A percentile compares a stretch with the other conserved stretches of the same genome.
These are phyloP conservation scores for Blastocrithidia nonstop DNA, from an alignment of 208 protist species.

Conservation along the genomic window DNA sequence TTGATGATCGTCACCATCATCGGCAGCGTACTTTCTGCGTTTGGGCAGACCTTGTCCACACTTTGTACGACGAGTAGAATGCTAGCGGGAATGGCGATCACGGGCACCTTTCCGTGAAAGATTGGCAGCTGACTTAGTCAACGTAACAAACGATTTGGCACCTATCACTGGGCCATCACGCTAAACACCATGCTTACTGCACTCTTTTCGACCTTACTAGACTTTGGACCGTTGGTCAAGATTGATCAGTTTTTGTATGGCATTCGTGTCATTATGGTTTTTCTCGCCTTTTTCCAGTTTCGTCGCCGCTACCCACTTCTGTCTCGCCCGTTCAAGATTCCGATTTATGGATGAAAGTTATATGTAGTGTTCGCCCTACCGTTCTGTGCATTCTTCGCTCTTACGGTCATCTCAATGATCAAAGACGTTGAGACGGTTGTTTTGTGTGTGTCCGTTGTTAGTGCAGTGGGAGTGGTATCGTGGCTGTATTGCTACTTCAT, in stretches of 20 bases:
- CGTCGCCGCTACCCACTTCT: slow-evolving; percentile 45
- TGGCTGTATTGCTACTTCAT: slow-evolving; percentile 29
- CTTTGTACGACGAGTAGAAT: slow-evolving; percentile 57
- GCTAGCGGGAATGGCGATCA: slow-evolving; percentile 51
- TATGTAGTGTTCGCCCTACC: slow-evolving; percentile 24
- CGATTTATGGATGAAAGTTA: slow-evolving; percentile 21
- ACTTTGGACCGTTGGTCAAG: slow-evolving; percentile 52
- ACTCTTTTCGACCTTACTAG: slow-evolving; percentile 32
- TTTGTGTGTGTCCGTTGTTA: slow-evolving; percentile 20
- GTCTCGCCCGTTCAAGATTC: slow-evolving; percentile 37
- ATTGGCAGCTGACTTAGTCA: slow-evolving; percentile 28
- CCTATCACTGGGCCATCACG: slow-evolving; percentile 56
- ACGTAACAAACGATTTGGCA: slow-evolving; percentile 47
- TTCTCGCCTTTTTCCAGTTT: slow-evolving; percentile 42
- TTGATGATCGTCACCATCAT: slow-evolving; percentile 33
- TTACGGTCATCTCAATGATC: slow-evolving; percentile 28
- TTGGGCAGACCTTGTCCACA: slow-evolving; percentile 47
- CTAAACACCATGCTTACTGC: slow-evolving; percentile 46
- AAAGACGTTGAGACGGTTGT: slow-evolving; percentile 19
- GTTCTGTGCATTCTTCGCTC: slow-evolving; percentile 14
- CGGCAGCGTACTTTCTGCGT: slow-evolving; percentile 44
- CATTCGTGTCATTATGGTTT: slow-evolving; percentile 36
- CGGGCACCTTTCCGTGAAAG: slow-evolving; percentile 41
- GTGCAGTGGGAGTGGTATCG: slow-evolving; percentile 9
- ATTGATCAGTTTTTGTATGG: slow-evolving; percentile 65